Conservation (phyloP, 345 rosid species). For the Trapa incisa region DNA sequence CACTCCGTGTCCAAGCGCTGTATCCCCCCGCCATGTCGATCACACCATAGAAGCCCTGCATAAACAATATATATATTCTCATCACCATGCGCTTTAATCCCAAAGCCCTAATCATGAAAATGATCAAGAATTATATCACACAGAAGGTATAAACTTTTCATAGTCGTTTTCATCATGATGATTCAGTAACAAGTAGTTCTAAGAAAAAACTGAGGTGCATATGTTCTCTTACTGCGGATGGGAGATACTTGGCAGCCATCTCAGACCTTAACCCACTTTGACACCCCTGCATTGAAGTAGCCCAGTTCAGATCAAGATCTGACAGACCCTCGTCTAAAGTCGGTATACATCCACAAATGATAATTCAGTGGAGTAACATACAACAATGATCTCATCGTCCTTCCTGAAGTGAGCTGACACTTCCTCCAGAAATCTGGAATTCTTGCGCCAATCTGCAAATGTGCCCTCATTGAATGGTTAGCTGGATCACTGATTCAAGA, state of each 20-base stretch:
- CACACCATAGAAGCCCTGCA: constrained; percentile 56
- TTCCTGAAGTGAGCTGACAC: constrained; percentile 45
- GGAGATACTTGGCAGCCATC: constrained; percentile 72
- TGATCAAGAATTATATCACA: no score
- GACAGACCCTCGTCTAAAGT: neutral
- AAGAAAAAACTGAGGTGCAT: neutral
- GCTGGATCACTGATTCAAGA: neutral
- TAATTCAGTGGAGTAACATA: constrained; percentile 19
- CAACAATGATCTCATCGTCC: constrained; percentile 73
- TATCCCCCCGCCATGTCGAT: constrained; percentile 75
- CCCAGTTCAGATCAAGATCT: neutral
- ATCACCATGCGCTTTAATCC: no score
- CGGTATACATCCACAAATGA: neutral
- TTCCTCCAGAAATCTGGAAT: constrained; percentile 47
- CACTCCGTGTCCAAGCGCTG: constrained; percentile 57
- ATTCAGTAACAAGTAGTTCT: neutral
- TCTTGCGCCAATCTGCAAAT: constrained; percentile 55
- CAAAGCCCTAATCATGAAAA: no score
- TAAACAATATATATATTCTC: no score
- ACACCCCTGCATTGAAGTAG: constrained; percentile 43
- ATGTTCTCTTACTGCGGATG: constrained; percentile 44
- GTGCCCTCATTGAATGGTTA: no score
- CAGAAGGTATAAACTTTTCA: neutral
- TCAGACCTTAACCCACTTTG: constrained; percentile 59
- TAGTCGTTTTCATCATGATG: no score